These are phyloP conservation scores for Trichocomaceae sp. DNA, from an alignment of 2,329 filamentous ascomycete genomes.

Conservation along the genomic window DNA sequence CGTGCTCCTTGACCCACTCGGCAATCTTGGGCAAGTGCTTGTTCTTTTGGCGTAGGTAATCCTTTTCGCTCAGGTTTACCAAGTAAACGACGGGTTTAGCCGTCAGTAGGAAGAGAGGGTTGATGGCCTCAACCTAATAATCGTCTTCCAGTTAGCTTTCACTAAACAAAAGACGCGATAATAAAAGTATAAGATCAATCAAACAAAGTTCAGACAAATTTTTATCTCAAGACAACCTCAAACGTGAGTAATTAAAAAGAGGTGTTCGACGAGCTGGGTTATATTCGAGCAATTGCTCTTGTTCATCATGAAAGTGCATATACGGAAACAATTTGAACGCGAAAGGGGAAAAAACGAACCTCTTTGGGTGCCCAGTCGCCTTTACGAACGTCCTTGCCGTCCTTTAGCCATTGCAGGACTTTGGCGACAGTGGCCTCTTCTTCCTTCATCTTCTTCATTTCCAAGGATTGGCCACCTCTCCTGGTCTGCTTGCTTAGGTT, in stretches of 20 bases:
- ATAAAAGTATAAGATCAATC: neutral
- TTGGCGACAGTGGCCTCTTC: conserved; percentile 92
- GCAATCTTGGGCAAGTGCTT: conserved; percentile 92
- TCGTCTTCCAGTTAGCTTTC: conserved; percentile 16
- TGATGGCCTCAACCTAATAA: conserved; percentile 86
- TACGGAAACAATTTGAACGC: conserved; percentile 14
- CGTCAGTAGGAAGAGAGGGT: conserved; percentile 87
- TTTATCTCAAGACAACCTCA: conserved; percentile 83
- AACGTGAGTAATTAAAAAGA: conserved; percentile 61
- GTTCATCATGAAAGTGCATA: conserved; percentile 77
- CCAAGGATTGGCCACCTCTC: conserved; percentile 86
- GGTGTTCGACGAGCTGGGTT: conserved; percentile 99
- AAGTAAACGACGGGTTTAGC: conserved; percentile 97
- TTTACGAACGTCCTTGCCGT: conserved; percentile 90
- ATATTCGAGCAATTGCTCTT: conserved; percentile 93
- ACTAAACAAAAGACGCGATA: neutral
- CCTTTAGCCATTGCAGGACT: conserved; percentile 72
- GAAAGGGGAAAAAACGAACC: conserved; percentile 51
- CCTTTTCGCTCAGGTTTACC: conserved; percentile 93
- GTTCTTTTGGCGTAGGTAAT: conserved; percentile 99
- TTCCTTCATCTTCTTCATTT: conserved; percentile 95
- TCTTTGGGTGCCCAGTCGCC: conserved; percentile 87
- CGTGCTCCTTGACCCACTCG: conserved; percentile 91
- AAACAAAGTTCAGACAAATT: conserved; percentile 54
- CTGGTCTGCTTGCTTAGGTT: conserved; percentile 88